Percentiles rank a stretch among this genome's conserved stretches.
These are phyloP conservation scores for Mycena albidolilacea DNA, from an alignment of 768 basidiomycete species.

Conservation along the genomic window DNA sequence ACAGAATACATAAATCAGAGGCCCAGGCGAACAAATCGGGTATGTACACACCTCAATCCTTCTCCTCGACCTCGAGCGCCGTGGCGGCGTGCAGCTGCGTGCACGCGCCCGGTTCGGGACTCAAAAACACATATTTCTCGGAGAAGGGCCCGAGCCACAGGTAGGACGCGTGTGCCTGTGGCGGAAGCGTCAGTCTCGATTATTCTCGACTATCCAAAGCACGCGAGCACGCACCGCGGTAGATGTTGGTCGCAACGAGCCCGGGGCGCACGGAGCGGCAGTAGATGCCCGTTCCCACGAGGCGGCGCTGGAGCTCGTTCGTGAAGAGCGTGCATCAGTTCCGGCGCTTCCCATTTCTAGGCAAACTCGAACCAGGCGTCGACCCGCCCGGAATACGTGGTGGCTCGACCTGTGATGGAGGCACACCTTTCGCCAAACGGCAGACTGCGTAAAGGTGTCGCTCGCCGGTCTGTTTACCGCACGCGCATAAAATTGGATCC, in stretches of 20 bases:
- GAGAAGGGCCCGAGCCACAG: not conserved
- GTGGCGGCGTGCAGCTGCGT: not conserved
- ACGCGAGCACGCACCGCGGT: not conserved
- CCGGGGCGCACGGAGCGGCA: not conserved
- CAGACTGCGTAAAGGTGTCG: no score
- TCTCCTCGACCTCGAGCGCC: not conserved
- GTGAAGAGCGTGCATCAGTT: not conserved
- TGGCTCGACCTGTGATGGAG: no score
- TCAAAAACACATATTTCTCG: not conserved
- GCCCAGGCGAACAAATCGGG: not conserved
- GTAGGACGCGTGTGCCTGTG: not conserved
- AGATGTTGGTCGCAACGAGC: not conserved
- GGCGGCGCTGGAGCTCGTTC: not conserved
- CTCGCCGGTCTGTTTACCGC: no score
- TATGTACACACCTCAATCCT: not conserved
- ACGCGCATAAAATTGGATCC: no score
- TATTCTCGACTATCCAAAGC: not conserved
- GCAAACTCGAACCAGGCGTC: no score
- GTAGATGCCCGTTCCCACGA: not conserved
- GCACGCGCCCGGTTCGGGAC: not conserved
- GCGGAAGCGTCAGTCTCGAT: not conserved
- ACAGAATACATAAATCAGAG: not conserved
- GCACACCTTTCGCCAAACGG: no score
- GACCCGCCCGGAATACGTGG: no score
- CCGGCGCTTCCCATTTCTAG: no score